A percentile compares a stretch with the other conserved stretches of the same genome.
phyloP scores from a whole-genome alignment of 1,284 basidiomycete genomes.

The Apiotrichum domesticum region DNA sequence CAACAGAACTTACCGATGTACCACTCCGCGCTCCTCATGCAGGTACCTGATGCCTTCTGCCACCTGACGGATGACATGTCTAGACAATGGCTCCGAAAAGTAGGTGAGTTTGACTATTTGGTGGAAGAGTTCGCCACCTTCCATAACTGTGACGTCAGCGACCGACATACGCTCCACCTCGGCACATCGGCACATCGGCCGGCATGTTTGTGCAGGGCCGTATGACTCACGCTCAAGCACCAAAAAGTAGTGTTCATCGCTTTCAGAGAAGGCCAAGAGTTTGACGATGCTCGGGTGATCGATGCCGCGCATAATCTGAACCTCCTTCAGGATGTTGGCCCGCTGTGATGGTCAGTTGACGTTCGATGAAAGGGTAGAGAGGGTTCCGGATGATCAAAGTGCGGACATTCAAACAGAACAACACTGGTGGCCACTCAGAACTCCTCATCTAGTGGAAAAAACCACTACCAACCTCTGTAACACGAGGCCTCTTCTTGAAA shows the following conservation, averaged over 20 bases:
- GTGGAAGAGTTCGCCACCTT: slow-evolving; percentile 97
- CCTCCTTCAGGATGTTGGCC: slow-evolving; percentile 98
- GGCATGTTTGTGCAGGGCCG: too few relatives aligned
- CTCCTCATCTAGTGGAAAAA: neutral
- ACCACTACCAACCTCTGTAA: slow-evolving; percentile 70
- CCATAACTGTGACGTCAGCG: slow-evolving; percentile 61
- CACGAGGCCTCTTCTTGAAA: slow-evolving; percentile 88
- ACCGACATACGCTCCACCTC: neutral
- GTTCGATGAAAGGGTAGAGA: neutral
- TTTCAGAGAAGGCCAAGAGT: slow-evolving; percentile 82
- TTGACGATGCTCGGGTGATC: slow-evolving; percentile 87
- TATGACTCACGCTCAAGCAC: slow-evolving; percentile 73
- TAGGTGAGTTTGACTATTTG: slow-evolving; percentile 99
- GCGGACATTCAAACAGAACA: neutral
- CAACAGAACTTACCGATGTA: slow-evolving; percentile 38
- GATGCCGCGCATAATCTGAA: slow-evolving; percentile 97
- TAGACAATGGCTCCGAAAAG: slow-evolving; percentile 88
- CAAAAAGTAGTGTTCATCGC: slow-evolving; percentile 87
- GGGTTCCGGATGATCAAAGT: neutral
- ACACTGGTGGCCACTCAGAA: too few relatives aligned
- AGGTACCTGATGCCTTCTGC: slow-evolving; percentile 92
- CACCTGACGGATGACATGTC: slow-evolving; percentile 96
- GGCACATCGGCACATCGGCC: too few relatives aligned
- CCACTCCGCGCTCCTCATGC: slow-evolving; percentile 96
- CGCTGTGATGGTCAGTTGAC: slow-evolving; percentile 56